Conservation (phyloP, 148 eudicot species). For the Heliosperma pusillum region DNA sequence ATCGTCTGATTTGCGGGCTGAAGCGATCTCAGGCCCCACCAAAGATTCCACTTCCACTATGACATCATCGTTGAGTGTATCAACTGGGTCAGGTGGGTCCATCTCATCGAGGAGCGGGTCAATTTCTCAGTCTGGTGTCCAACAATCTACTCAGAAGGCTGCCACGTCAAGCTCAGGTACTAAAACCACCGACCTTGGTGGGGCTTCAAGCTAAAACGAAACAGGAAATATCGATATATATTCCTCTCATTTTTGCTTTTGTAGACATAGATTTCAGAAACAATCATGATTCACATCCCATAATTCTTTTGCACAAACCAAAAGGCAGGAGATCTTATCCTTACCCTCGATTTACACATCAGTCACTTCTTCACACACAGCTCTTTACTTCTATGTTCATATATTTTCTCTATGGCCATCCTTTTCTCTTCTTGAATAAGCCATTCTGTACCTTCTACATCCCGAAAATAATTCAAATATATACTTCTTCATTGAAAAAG, state of each 20-base stretch:
- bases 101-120: slow-evolving; percentile 49
- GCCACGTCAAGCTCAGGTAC: slow-evolving; percentile 32
- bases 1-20: slow-evolving; percentile 70
- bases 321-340: slow-evolving; percentile 27
- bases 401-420: slow-evolving; percentile 23
- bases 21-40: slow-evolving; percentile 38
- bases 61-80: slow-evolving; percentile 41
- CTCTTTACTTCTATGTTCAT: slow-evolving; percentile 41
- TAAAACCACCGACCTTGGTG: slow-evolving; percentile 31
- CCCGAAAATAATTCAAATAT: slow-evolving; percentile 19
- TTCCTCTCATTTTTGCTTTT: slow-evolving; percentile 19
- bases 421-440: slow-evolving; percentile 21
- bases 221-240: slow-evolving; percentile 1
- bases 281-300: slow-evolving; percentile 11
- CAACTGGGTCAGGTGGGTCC: slow-evolving; percentile 66
- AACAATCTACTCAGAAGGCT: slow-evolving; percentile 40
- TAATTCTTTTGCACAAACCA: slow-evolving; percentile 31
- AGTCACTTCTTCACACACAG: slow-evolving; percentile 12
- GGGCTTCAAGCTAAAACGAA: slow-evolving; percentile 42
- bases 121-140: slow-evolving; percentile 42
- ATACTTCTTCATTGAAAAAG: slow-evolving; percentile 11
- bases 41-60: slow-evolving; percentile 46
- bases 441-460: slow-evolving; percentile 18
- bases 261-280: slow-evolving; percentile 23
- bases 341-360: neutral